phyloP scores from a whole-genome alignment of 2,329 filamentous ascomycete genomes.

The Xylariaceae sp. region DNA sequence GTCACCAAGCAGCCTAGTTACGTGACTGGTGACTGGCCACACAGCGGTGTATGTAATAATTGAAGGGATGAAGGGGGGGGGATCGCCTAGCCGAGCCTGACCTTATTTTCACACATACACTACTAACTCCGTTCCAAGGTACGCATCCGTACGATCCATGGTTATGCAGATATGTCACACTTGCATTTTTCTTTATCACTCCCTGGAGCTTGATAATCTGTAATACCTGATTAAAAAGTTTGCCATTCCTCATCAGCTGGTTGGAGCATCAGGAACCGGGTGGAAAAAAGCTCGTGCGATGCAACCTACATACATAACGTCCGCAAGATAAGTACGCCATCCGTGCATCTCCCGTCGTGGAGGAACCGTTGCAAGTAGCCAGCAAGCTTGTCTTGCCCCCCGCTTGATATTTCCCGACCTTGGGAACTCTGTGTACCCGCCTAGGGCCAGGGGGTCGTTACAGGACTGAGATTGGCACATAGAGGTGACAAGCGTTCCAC shows the following conservation, averaged over 20 bases:
- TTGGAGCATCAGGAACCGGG: slow-evolving; percentile 7
- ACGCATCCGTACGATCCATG: too few relatives aligned
- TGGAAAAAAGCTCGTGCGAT: slow-evolving; percentile 9
- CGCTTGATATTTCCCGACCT: neutral
- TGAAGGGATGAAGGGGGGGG: too few relatives aligned
- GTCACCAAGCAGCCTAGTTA: neutral
- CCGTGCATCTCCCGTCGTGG: slow-evolving; percentile 8
- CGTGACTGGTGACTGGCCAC: too few relatives aligned
- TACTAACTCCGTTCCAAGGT: neutral
- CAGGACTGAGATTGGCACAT: slow-evolving; percentile 25
- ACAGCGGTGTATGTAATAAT: too few relatives aligned
- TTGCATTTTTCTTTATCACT: neutral
- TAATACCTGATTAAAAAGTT: slow-evolving; percentile 2
- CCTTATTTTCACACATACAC: neutral
- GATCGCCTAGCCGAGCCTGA: neutral
- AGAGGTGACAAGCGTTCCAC: too few relatives aligned
- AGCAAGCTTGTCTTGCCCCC: too few relatives aligned
- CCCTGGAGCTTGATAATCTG: neutral
- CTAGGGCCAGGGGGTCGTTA: slow-evolving; percentile 26
- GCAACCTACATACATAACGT: slow-evolving; percentile 6
- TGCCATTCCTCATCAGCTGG: neutral
- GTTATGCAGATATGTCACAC: neutral
- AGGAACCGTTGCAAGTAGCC: neutral
- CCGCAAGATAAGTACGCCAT: slow-evolving; percentile 5
- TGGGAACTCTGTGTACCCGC: too few relatives aligned